Conservation (phyloP, 176 grass and related monocot species). For the Olyra latifolia region DNA sequence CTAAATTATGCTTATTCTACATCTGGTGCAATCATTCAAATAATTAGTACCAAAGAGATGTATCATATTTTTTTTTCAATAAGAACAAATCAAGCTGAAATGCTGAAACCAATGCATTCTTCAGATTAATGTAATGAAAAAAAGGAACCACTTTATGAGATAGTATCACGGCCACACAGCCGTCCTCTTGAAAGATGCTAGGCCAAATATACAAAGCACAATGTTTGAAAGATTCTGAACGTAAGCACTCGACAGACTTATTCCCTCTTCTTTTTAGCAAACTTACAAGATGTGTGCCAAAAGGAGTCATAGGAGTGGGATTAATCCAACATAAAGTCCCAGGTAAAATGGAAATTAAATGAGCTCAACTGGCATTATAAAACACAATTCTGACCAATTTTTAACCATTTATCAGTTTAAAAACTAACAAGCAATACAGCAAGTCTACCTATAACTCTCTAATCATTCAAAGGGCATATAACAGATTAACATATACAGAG, state of each 20-base stretch:
- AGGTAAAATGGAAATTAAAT: not conserved
- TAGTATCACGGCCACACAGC: constrained; percentile 31
- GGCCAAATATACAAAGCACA: constrained; percentile 26
- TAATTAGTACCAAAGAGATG: constrained; percentile 27
- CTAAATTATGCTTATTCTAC: constrained; percentile 20
- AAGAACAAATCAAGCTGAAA: not conserved
- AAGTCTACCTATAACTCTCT: not conserved
- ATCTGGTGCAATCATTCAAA: constrained; percentile 34
- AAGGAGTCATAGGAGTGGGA: not conserved
- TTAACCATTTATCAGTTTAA: not conserved
- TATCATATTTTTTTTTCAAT: not conserved
- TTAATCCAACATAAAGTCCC: not conserved
- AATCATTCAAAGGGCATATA: not conserved
- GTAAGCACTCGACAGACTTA: constrained; percentile 26
- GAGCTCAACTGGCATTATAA: not conserved
- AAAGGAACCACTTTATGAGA: constrained; percentile 28
- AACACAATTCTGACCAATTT: not conserved
- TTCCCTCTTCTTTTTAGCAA: constrained; percentile 19
- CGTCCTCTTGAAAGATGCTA: constrained; percentile 20
- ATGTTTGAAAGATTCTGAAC: constrained; percentile 32
- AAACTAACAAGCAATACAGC: not conserved
- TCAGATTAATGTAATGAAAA: constrained; percentile 20
- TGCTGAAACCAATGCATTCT: not conserved
- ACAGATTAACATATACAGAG: not conserved
- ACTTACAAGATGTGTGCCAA: constrained; percentile 1